Percentiles rank a stretch among this genome's conserved stretches.
phyloP scores from a whole-genome alignment of 176 grass and related monocot species.

The Ananas comosus region DNA sequence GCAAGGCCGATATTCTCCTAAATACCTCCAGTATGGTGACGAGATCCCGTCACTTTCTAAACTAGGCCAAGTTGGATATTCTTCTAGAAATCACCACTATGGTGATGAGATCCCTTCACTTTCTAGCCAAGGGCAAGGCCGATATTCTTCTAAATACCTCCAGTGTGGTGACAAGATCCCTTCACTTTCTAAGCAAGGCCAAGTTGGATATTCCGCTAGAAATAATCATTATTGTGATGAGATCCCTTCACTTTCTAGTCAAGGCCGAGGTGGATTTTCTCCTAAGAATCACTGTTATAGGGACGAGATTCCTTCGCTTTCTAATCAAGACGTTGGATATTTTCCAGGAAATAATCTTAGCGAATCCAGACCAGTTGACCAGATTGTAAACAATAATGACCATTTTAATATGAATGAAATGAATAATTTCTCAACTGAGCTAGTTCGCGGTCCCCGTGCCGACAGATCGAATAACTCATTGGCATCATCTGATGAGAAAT shows the following conservation, averaged over 20 bases:
- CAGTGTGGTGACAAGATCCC: not conserved
- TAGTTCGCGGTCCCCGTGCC: slow-evolving; percentile 36
- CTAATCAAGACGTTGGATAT: slow-evolving; percentile 12
- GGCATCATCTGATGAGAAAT: slow-evolving; percentile 16
- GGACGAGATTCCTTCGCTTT: not conserved
- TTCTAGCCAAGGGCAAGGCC: not conserved
- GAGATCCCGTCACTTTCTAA: too few relatives aligned
- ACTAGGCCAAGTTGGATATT: too few relatives aligned
- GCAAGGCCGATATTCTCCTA: slow-evolving; percentile 13
- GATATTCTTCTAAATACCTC: not conserved
- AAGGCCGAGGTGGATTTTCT: not conserved
- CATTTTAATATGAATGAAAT: slow-evolving; percentile 19
- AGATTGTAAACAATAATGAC: slow-evolving; percentile 13
- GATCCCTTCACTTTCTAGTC: slow-evolving; percentile 1
- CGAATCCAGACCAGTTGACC: slow-evolving; percentile 6
- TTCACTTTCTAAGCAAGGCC: not conserved
- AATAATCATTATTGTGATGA: too few relatives aligned
- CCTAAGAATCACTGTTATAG: not conserved
- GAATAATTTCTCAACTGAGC: slow-evolving; percentile 26
- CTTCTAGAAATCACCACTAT: not conserved
- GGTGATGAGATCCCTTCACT: not conserved
- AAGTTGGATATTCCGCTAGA: too few relatives aligned
- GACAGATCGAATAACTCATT: slow-evolving; percentile 26
- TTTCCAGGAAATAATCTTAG: slow-evolving; percentile 20
- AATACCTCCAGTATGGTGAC: too few relatives aligned